phyloP scores from a whole-genome alignment of 2,329 filamentous ascomycete species.

The Eutypa lata region DNA sequence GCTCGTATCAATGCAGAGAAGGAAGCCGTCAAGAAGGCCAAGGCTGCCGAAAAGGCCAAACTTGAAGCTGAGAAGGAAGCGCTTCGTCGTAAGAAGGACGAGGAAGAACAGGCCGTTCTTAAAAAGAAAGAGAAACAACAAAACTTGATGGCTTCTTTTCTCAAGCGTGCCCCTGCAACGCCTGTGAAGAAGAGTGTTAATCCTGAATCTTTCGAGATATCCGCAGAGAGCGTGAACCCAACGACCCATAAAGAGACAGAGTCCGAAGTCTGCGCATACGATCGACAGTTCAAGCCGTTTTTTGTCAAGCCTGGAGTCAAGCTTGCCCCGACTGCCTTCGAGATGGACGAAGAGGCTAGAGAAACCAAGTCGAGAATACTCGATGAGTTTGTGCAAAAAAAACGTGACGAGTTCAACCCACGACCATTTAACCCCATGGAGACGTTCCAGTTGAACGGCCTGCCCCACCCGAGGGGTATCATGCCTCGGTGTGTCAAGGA shows the following conservation, averaged over 20 bases:
- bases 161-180: conserved; percentile 20
- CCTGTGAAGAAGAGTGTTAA: conserved; percentile 20
- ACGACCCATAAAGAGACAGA: conserved; percentile 21
- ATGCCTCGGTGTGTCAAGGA: conserved; percentile 53
- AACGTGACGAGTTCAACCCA: conserved; percentile 41
- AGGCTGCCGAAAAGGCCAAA: conserved; percentile 28
- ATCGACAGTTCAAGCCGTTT: conserved; percentile 76
- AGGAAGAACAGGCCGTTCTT: conserved; percentile 34
- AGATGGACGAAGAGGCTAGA: conserved; percentile 56
- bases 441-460: conserved; percentile 43
- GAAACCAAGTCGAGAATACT: conserved; percentile 48
- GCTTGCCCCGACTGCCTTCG: conserved; percentile 60
- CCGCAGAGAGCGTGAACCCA: conserved; percentile 16
- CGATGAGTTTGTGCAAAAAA: conserved; percentile 48
- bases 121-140: conserved; percentile 42
- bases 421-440: conserved; percentile 42
- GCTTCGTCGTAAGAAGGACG: conserved; percentile 41
- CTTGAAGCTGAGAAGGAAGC: conserved; percentile 20
- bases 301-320: conserved; percentile 70
- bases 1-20: conserved; percentile 12
- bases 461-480: conserved; percentile 41
- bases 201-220: conserved; percentile 3
- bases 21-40: conserved; percentile 13
- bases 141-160: conserved; percentile 21
- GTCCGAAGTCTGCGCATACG: conserved; percentile 50